Percentiles rank a stretch among this genome's conserved stretches.
Conservation (phyloP, 2,329 filamentous ascomycete genomes). For the Sphaceloma murrayae region DNA sequence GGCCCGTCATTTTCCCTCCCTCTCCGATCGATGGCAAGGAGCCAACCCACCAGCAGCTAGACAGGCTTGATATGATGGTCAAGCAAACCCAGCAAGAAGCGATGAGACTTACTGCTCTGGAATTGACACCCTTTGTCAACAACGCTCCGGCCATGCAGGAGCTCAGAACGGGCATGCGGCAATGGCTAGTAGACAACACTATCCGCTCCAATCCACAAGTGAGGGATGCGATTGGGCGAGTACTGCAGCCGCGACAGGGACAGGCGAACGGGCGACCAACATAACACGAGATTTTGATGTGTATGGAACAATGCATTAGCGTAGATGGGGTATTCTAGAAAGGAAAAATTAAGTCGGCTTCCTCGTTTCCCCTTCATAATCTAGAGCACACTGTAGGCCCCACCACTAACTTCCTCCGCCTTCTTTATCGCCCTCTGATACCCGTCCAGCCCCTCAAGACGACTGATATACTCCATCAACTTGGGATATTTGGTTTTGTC, state of each 20-base stretch:
- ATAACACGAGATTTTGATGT: neutral
- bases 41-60: constrained; percentile 51
- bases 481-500: constrained; percentile 39
- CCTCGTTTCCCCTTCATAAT: neutral
- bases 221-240: constrained; percentile 62
- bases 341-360: neutral
- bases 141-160: constrained; percentile 55
- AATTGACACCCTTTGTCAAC: constrained; percentile 71
- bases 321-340: neutral
- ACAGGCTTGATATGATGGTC: constrained; percentile 54
- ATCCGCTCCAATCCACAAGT: constrained; percentile 74
- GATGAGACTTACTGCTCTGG: constrained; percentile 60
- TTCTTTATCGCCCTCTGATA: constrained; percentile 42
- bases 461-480: constrained; percentile 38
- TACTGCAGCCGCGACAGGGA: constrained; percentile 49
- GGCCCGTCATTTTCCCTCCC: constrained; percentile 48
- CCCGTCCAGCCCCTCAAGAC: constrained; percentile 35
- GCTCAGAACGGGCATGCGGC: constrained; percentile 63
- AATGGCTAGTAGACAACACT: constrained; percentile 81
- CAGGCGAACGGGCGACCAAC: neutral
- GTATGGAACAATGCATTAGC: neutral
- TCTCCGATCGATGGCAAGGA: constrained; percentile 16
- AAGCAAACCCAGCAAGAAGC: constrained; percentile 59
- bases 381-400: constrained; percentile 19
- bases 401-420: constrained; percentile 36